phyloP scores from a whole-genome alignment of 2,329 filamentous ascomycete genomes.

The Stemphylium lycopersici region DNA sequence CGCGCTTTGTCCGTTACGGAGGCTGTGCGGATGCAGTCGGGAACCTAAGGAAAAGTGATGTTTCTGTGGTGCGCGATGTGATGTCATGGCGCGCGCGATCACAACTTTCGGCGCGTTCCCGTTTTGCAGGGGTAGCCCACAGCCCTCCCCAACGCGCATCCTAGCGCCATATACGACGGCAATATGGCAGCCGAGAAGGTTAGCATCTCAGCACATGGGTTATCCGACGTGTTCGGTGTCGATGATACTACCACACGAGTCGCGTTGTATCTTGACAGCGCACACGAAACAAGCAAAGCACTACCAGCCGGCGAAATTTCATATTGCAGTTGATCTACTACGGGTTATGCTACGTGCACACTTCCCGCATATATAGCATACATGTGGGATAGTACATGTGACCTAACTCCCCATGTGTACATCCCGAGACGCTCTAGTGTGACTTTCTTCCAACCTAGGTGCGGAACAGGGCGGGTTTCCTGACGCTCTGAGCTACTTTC shows the following conservation, averaged over 20 bases:
- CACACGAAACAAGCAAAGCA: not conserved
- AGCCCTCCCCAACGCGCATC: not conserved
- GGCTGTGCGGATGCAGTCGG: slow-evolving; percentile 9
- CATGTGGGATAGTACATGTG: not conserved
- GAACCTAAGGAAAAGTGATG: slow-evolving; percentile 8
- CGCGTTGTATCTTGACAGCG: not conserved
- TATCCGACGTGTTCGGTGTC: not conserved
- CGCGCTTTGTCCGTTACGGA: slow-evolving; percentile 1
- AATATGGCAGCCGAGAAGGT: not conserved
- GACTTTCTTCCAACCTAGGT: no score
- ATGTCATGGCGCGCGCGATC: slow-evolving; percentile 10
- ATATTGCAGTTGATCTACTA: not conserved
- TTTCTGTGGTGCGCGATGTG: slow-evolving; percentile 1
- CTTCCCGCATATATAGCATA: not conserved
- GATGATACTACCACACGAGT: not conserved
- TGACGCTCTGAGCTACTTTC: not conserved
- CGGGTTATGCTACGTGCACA: not conserved
- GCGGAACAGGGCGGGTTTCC: not conserved
- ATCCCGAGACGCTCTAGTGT: not conserved
- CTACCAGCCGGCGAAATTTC: not conserved
- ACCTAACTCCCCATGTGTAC: not conserved
- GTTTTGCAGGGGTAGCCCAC: not conserved
- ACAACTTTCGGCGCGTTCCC: not conserved
- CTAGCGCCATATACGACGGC: not conserved
- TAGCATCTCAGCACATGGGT: not conserved